phyloP scores from a whole-genome alignment of 805 yeast genomes.

The Lachancea nothofagi region DNA sequence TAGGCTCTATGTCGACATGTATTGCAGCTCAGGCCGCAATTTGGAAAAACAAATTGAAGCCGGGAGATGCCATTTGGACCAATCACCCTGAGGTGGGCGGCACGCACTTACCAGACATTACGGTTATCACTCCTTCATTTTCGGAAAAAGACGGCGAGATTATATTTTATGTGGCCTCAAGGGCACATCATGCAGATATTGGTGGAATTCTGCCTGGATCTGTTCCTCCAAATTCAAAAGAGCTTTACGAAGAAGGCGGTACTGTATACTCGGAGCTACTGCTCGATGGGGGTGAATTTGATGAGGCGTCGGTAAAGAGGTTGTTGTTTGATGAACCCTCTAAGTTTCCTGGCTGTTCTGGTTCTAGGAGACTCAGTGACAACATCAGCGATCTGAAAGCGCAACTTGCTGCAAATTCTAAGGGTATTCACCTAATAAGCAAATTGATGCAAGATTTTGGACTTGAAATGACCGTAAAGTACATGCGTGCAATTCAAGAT shows the following conservation, averaged over 20 bases:
- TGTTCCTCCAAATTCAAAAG: conserved; percentile 88
- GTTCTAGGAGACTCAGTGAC: conserved; percentile 77
- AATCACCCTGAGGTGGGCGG: conserved; percentile 85
- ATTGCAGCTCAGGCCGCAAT: conserved; percentile 56
- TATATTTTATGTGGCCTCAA: conserved; percentile 82
- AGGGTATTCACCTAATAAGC: conserved; percentile 66
- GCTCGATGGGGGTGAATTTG: conserved; percentile 66
- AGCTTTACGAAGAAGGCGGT: conserved; percentile 87
- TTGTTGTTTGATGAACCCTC: conserved; percentile 70
- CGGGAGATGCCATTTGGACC: conserved; percentile 71
- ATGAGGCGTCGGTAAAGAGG: conserved; percentile 60
- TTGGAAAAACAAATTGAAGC: conserved; percentile 59
- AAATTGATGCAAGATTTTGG: conserved; percentile 58
- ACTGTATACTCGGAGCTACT: conserved; percentile 72
- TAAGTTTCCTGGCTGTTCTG: conserved; percentile 77
- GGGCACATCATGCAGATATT: conserved; percentile 96
- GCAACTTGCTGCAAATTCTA: conserved; percentile 82
- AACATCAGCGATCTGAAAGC: conserved; percentile 81
- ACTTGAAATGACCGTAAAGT: conserved; percentile 51
- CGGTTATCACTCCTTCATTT: conserved; percentile 88
- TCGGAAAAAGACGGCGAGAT: conserved; percentile 44
- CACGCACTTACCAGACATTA: conserved; percentile 83
- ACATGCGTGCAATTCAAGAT: conserved; percentile 76
- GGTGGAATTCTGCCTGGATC: conserved; percentile 91
- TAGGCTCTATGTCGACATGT: conserved; percentile 82